Percentiles rank a stretch among this genome's conserved stretches.
Conservation (phyloP, 2,329 filamentous ascomycete genomes). For the Exophiala aquamarina region DNA sequence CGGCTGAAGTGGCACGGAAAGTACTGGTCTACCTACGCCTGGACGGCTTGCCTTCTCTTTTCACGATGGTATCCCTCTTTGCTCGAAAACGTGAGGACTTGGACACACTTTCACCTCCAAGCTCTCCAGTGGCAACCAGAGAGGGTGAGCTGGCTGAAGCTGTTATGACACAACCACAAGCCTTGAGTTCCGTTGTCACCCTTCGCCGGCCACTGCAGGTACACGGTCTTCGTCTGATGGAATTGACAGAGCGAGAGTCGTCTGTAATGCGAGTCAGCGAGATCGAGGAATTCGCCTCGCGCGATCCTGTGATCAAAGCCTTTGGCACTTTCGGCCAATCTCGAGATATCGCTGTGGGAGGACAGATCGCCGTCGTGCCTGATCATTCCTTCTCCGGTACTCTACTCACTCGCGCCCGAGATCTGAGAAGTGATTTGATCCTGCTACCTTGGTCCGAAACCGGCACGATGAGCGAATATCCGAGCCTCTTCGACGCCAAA, state of each 20-base stretch:
- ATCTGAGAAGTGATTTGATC: conserved; percentile 70
- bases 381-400: conserved; percentile 77
- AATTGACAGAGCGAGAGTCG: conserved; percentile 88
- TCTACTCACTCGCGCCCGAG: conserved; percentile 67
- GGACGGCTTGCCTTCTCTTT: conserved; percentile 78
- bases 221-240: conserved; percentile 80
- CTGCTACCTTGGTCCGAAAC: conserved; percentile 89
- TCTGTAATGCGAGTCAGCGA: conserved; percentile 94
- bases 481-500: conserved; percentile 32
- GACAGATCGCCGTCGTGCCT: conserved; percentile 76
- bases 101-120: conserved; percentile 27
- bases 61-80: conserved; percentile 79
- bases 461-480: conserved; percentile 70
- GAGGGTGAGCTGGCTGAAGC: conserved; percentile 6
- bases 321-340: conserved; percentile 87
- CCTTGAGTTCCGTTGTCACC: conserved; percentile 9
- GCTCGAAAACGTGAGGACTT: conserved; percentile 19
- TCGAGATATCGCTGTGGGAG: conserved; percentile 78
- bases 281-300: conserved; percentile 67
- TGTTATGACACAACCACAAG: conserved; percentile 16
- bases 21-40: conserved; percentile 80
- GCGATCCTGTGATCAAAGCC: conserved; percentile 85
- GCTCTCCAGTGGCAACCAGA: conserved; percentile 11
- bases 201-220: conserved; percentile 63
- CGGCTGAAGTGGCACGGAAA: conserved; percentile 47